These are phyloP conservation scores for Aureobasidium leucospermi DNA, from an alignment of 2,329 filamentous ascomycete species.

Conservation along the genomic window DNA sequence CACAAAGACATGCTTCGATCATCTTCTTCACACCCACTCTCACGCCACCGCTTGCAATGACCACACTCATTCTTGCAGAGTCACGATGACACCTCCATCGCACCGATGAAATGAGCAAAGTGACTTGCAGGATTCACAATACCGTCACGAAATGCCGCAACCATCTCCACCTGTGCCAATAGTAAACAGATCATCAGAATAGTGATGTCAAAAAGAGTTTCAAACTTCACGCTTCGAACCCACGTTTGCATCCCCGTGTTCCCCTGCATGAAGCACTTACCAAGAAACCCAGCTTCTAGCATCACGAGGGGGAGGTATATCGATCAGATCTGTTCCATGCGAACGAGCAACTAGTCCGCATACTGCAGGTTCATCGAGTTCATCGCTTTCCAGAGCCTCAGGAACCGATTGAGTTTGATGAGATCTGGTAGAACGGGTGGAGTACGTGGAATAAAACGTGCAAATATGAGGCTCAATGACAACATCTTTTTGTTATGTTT, in stretches of 20 bases:
- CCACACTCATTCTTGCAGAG: neutral
- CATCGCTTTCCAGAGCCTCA: neutral
- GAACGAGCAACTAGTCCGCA: neutral
- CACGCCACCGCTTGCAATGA: neutral
- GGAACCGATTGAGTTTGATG: constrained; percentile 3
- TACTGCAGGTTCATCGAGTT: neutral
- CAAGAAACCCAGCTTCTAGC: neutral
- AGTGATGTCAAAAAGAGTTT: neutral
- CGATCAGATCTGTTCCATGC: neutral
- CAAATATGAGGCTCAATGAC: neutral
- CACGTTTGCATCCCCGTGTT: neutral
- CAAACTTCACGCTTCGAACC: no score
- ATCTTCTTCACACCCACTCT: neutral
- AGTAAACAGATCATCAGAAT: constrained; percentile 2
- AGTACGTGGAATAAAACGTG: no score
- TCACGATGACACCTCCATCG: neutral
- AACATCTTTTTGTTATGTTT: neutral
- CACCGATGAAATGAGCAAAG: neutral
- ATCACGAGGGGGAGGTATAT: neutral
- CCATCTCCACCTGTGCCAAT: neutral
- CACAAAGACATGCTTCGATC: no score
- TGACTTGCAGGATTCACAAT: neutral
- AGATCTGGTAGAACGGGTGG: neutral
- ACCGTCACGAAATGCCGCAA: neutral
- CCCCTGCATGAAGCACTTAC: constrained; percentile 11